phyloP scores from a whole-genome alignment of 1,139 yeast genomes.

The Suhomyces panamericanus region DNA sequence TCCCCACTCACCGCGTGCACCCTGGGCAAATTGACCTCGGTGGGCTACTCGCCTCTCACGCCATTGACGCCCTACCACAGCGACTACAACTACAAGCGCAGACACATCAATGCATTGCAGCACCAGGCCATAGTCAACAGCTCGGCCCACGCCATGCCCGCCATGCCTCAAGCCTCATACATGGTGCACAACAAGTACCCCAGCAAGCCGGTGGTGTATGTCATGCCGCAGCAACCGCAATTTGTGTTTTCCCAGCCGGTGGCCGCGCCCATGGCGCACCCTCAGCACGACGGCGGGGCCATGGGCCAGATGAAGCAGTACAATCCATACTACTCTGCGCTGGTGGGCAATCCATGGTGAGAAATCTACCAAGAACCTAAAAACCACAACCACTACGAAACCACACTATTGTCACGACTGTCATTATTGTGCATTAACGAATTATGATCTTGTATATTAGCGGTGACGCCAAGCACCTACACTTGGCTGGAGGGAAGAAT shows the following conservation, averaged over 20 bases:
- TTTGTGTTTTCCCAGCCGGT: constrained; percentile 5
- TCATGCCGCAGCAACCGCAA: constrained; percentile 10
- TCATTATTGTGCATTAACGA: background rate
- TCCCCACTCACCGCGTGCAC: constrained; percentile 11
- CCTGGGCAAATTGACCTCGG: constrained; percentile 4
- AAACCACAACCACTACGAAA: too few relatives aligned
- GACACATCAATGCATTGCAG: constrained; percentile 10
- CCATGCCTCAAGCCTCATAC: background rate
- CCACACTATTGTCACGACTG: too few relatives aligned
- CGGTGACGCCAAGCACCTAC: constrained; percentile 9
- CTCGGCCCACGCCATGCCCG: background rate
- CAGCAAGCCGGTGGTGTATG: constrained; percentile 4
- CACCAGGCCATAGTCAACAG: constrained; percentile 11
- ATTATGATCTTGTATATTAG: constrained; percentile 4
- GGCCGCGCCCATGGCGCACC: background rate
- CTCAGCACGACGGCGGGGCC: constrained; percentile 5
- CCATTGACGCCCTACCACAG: constrained; percentile 18
- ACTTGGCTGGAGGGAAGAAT: constrained; percentile 7
- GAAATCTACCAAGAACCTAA: too few relatives aligned
- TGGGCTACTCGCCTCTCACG: constrained; percentile 16
- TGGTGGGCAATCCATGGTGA: background rate
- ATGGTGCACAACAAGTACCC: constrained; percentile 2
- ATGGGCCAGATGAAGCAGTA: background rate
- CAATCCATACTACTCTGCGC: constrained; percentile 3
- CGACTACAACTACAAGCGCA: constrained; percentile 15